phyloP scores from a whole-genome alignment of 1,139 yeast genomes.

The Lodderomyces margitis region DNA sequence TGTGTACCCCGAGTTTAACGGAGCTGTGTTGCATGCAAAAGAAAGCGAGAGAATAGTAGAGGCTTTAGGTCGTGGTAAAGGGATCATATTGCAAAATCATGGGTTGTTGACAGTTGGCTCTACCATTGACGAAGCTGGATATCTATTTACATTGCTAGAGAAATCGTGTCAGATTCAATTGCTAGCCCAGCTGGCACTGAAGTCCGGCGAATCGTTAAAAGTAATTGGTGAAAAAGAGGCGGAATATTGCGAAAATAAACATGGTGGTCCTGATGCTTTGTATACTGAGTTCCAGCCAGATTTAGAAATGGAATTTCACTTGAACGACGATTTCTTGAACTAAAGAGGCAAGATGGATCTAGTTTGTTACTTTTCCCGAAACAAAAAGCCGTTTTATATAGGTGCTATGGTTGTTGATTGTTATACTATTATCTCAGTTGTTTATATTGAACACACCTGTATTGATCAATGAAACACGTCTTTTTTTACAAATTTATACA shows the following conservation, averaged over 20 bases:
- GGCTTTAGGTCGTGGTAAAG: conserved; percentile 60
- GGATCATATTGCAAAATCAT: conserved; percentile 71
- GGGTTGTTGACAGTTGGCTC: conserved; percentile 78
- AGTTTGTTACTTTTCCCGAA: too few species aligned
- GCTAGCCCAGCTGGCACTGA: conserved; percentile 62
- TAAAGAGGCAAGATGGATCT: conserved; percentile 5
- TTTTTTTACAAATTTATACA: too few species aligned
- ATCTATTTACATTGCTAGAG: conserved; percentile 66
- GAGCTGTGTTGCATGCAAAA: conserved; percentile 70
- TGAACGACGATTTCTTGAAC: conserved; percentile 19
- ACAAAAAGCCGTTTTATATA: too few species aligned
- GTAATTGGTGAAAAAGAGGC: conserved; percentile 65
- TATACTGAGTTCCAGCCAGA: conserved; percentile 73
- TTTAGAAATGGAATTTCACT: conserved; percentile 33
- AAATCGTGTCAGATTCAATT: conserved; percentile 68
- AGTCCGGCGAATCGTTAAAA: conserved; percentile 24
- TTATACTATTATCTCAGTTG: too few species aligned
- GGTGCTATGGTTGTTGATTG: too few species aligned
- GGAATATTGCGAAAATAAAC: conserved; percentile 59
- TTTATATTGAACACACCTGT: too few species aligned
- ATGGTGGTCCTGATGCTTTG: conserved; percentile 65
- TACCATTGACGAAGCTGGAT: conserved; percentile 84
- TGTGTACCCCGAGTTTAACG: conserved; percentile 71
- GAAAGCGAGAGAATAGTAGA: conserved; percentile 70
- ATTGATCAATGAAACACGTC: too few species aligned